Evolutionary conservation across 345 rosid genomes (phyloP).

Genomic region (Microcos paniculata): DNA sequence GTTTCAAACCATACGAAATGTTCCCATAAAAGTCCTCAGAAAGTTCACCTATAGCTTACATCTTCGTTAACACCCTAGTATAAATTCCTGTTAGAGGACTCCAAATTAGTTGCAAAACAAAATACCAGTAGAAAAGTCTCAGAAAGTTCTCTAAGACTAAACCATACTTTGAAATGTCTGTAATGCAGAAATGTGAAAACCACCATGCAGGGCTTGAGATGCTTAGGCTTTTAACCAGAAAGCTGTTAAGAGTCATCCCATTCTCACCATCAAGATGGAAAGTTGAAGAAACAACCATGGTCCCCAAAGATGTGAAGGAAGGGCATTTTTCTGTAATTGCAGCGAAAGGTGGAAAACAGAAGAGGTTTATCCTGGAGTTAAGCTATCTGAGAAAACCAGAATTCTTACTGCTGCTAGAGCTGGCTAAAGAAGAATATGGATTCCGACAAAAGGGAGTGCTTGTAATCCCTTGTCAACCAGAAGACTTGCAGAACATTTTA

Average conservation of each 20-base stretch:
- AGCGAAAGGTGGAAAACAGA: constrained; percentile 38
- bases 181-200: not conserved
- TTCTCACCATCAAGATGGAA: not conserved
- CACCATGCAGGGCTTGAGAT: not conserved
- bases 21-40: not conserved
- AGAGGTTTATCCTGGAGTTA: constrained; percentile 53
- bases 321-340: constrained; percentile 46
- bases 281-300: constrained; percentile 2
- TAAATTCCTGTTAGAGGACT: not conserved
- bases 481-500: constrained; percentile 43
- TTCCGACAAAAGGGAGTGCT: constrained; percentile 42
- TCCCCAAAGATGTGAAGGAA: constrained; percentile 39
- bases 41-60: constrained; percentile 5
- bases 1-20: not conserved
- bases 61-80: not conserved
- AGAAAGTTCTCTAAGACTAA: not conserved
- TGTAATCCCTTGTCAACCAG: constrained; percentile 51
- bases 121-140: not conserved
- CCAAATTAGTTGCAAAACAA: not conserved
- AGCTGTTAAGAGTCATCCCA: not conserved
- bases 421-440: constrained; percentile 53
- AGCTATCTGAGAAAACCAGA: constrained; percentile 36
- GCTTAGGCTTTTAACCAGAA: constrained; percentile 3
- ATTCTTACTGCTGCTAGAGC: constrained; percentile 42
- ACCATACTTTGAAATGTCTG: not conserved